A percentile compares a stretch with the other conserved stretches of the same genome.
These are phyloP conservation scores for Fusarium luffae DNA, from an alignment of 2,329 filamentous ascomycete genomes.

Conservation along the genomic window DNA sequence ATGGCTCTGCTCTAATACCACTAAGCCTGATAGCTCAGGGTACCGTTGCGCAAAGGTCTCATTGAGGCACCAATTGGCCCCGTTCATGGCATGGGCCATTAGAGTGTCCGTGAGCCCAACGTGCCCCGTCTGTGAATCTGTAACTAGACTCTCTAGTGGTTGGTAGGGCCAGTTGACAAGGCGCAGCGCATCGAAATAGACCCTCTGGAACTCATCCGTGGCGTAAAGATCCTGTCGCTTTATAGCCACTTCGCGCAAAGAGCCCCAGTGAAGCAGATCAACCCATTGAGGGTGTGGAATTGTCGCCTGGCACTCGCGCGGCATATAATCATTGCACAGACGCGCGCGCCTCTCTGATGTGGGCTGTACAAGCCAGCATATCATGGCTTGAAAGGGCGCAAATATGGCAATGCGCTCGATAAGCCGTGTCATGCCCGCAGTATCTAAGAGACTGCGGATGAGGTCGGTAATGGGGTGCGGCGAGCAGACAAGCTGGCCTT, in stretches of 20 bases:
- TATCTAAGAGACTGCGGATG: slow-evolving; percentile 47
- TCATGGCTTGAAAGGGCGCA: slow-evolving; percentile 47
- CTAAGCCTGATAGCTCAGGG: slow-evolving; percentile 32
- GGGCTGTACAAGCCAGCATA: slow-evolving; percentile 49
- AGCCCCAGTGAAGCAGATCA: slow-evolving; percentile 48
- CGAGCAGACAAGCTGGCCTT: slow-evolving; percentile 40
- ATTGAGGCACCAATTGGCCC: slow-evolving; percentile 31
- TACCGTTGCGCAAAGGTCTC: slow-evolving; percentile 30
- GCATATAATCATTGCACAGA: slow-evolving; percentile 40
- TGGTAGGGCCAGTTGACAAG: slow-evolving; percentile 51
- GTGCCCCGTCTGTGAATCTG: slow-evolving; percentile 36
- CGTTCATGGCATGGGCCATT: slow-evolving; percentile 35
- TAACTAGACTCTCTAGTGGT: slow-evolving; percentile 31
- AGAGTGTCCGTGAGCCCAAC: slow-evolving; percentile 36
- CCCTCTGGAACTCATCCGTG: slow-evolving; percentile 51
- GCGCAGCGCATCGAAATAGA: slow-evolving; percentile 50
- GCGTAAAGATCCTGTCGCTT: slow-evolving; percentile 51
- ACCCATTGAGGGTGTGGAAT: slow-evolving; percentile 49
- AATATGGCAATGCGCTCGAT: slow-evolving; percentile 50
- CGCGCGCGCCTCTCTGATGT: slow-evolving; percentile 46
- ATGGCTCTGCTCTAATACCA: slow-evolving; percentile 24
- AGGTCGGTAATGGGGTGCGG: slow-evolving; percentile 48
- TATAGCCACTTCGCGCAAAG: slow-evolving; percentile 51
- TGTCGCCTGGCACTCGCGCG: slow-evolving; percentile 45
- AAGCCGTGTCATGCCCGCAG: slow-evolving; percentile 43